phyloP scores from a whole-genome alignment of 2,329 filamentous ascomycete species.

The Stagonosporopsis cucurbitacearum region DNA sequence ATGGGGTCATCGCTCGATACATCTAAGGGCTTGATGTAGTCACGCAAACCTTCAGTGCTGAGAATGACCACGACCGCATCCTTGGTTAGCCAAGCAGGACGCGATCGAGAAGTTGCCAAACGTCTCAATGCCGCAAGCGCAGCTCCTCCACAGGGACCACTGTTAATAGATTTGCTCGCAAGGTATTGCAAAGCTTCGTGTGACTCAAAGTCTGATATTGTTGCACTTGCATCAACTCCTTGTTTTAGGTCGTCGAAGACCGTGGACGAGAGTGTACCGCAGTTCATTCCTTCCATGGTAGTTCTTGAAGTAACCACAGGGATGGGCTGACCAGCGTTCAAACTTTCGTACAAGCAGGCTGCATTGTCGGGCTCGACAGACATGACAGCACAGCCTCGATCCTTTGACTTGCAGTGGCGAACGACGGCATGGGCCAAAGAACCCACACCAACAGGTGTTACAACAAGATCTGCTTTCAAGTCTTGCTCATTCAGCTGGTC shows the following conservation, averaged over 20 bases:
- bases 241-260: slow-evolving; percentile 67
- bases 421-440: slow-evolving; percentile 74
- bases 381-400: slow-evolving; percentile 56
- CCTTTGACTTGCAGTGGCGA: slow-evolving; percentile 64
- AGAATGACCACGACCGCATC: slow-evolving; percentile 69
- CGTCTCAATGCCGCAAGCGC: slow-evolving; percentile 63
- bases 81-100: slow-evolving; percentile 47
- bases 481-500: slow-evolving; percentile 59
- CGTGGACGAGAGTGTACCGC: slow-evolving; percentile 69
- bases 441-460: slow-evolving; percentile 75
- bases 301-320: slow-evolving; percentile 64
- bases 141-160: slow-evolving; percentile 70
- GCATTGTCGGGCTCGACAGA: slow-evolving; percentile 74
- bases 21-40: slow-evolving; percentile 19
- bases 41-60: slow-evolving; percentile 66
- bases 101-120: slow-evolving; percentile 47
- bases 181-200: slow-evolving; percentile 66
- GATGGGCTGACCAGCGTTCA: slow-evolving; percentile 57
- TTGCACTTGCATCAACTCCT: slow-evolving; percentile 66
- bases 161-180: slow-evolving; percentile 53
- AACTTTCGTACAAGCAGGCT: slow-evolving; percentile 61
- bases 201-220: slow-evolving; percentile 67
- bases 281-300: slow-evolving; percentile 78
- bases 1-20: slow-evolving; percentile 49
- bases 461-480: slow-evolving; percentile 54